Conservation (phyloP, 176 grass and related monocot genomes). For the Triticum urartu region DNA sequence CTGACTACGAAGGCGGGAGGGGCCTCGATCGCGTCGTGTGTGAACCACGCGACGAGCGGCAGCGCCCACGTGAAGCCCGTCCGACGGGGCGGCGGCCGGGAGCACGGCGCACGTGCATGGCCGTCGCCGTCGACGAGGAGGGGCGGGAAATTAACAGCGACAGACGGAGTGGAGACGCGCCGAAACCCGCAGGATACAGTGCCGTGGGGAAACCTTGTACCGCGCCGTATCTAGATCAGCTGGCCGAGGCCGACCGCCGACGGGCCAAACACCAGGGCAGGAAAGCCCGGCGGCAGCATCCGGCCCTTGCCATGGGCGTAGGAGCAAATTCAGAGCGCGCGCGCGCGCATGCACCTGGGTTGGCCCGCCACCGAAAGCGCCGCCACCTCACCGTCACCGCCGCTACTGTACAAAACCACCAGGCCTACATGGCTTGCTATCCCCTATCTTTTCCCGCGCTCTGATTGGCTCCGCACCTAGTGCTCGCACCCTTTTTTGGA, state of each 20-base stretch:
- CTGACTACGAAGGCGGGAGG: too few species aligned
- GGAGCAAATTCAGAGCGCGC: not conserved
- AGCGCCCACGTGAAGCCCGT: not conserved
- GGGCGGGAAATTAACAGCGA: not conserved
- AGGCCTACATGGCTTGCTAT: not conserved
- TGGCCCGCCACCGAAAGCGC: slow-evolving; percentile 8
- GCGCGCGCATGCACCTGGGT: slow-evolving; percentile 24
- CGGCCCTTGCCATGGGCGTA: not conserved
- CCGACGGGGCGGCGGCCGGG: not conserved
- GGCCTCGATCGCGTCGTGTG: too few species aligned
- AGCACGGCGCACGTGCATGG: not conserved
- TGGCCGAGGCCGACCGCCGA: not conserved
- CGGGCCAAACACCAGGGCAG: too few species aligned
- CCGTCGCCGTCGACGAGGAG: not conserved
- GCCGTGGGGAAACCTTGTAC: not conserved
- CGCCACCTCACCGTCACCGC: not conserved
- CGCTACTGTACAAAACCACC: not conserved
- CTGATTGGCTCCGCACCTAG: not conserved
- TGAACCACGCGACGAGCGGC: not conserved
- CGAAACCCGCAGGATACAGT: not conserved
- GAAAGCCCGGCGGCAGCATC: not conserved
- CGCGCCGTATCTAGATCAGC: not conserved
- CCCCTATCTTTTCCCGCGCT: not conserved
- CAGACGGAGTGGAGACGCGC: too few species aligned
- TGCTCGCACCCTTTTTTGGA: not conserved